Percentiles rank a stretch among this genome's conserved stretches.
These are phyloP conservation scores for Teunomyces stri DNA, from an alignment of 805 yeast species.

Conservation along the genomic window DNA sequence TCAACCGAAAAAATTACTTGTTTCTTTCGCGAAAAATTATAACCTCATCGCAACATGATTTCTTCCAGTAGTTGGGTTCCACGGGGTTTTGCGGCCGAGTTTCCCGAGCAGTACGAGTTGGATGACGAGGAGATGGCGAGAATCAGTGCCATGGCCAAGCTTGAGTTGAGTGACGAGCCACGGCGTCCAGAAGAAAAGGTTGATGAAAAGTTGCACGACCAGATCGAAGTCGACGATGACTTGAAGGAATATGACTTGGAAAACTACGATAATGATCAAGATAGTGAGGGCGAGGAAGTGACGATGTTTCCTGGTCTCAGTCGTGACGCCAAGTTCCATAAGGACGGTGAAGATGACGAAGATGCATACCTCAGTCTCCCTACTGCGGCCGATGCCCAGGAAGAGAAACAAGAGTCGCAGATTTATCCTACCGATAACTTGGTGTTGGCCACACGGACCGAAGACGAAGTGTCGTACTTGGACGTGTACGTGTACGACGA, in stretches of 20 bases:
- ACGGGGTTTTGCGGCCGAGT: slow-evolving; percentile 90
- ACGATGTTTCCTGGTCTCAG: slow-evolving; percentile 72
- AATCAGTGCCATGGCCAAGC: slow-evolving; percentile 78
- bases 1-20: no score
- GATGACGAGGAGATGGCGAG: slow-evolving; percentile 92
- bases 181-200: slow-evolving; percentile 40
- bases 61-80: slow-evolving; percentile 96
- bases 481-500: slow-evolving; percentile 96
- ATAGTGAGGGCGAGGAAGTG: slow-evolving; percentile 56
- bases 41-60: slow-evolving; percentile 51
- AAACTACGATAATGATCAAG: slow-evolving; percentile 70
- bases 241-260: slow-evolving; percentile 86
- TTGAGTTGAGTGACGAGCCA: slow-evolving; percentile 59
- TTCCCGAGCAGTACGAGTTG: slow-evolving; percentile 83
- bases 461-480: slow-evolving; percentile 87
- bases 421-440: slow-evolving; percentile 88
- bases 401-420: slow-evolving; percentile 81
- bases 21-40: not conserved
- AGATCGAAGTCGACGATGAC: slow-evolving; percentile 74
- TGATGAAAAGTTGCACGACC: slow-evolving; percentile 42
- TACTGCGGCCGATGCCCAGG: slow-evolving; percentile 59
- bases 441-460: slow-evolving; percentile 89
- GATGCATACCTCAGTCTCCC: slow-evolving; percentile 68
- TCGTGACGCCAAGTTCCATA: slow-evolving; percentile 56
- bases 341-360: slow-evolving; percentile 39